These are phyloP conservation scores for Lepiota venenata DNA, from an alignment of 768 basidiomycete species.

Conservation along the genomic window DNA sequence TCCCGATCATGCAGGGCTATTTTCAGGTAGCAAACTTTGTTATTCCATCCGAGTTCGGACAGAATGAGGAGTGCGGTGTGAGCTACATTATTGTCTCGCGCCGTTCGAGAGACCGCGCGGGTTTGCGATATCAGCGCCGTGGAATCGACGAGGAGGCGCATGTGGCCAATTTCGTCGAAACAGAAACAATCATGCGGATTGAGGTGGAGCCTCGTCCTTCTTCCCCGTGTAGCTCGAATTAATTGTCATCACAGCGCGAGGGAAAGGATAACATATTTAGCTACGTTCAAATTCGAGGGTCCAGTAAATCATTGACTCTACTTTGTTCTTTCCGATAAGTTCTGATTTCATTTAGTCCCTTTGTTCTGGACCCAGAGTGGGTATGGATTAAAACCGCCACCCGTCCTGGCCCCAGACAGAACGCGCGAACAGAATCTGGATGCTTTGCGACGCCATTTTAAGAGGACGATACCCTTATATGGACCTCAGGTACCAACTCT, in stretches of 20 bases:
- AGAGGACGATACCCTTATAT: conserved; percentile 60
- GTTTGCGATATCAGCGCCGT: conserved; percentile 90
- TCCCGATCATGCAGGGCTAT: conserved; percentile 94
- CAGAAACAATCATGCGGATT: conserved; percentile 83
- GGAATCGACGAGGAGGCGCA: conserved; percentile 92
- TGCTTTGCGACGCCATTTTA: conserved; percentile 71
- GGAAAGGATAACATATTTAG: conserved; percentile 76
- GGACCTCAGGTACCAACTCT: conserved; percentile 66
- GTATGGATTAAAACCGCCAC: conserved; percentile 85
- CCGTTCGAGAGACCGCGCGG: conserved; percentile 85
- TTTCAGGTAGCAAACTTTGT: conserved; percentile 73
- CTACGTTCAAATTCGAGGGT: conserved; percentile 89
- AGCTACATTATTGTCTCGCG: conserved; percentile 85
- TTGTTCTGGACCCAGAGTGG: conserved; percentile 92
- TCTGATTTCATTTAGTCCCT: conserved; percentile 57
- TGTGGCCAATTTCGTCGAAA: conserved; percentile 96
- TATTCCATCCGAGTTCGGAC: conserved; percentile 48
- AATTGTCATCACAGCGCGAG: conserved; percentile 53
- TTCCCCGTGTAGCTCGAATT: neutral
- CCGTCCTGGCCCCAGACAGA: conserved; percentile 68
- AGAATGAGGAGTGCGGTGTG: conserved; percentile 45
- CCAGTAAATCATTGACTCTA: conserved; percentile 51
- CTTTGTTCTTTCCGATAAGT: conserved; percentile 6
- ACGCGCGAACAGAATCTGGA: conserved; percentile 71
- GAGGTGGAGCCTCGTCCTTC: conserved; percentile 44